Evolutionary conservation across 1,139 yeast species (phyloP).

Genomic region (Yamadazyma diospyri): DNA sequence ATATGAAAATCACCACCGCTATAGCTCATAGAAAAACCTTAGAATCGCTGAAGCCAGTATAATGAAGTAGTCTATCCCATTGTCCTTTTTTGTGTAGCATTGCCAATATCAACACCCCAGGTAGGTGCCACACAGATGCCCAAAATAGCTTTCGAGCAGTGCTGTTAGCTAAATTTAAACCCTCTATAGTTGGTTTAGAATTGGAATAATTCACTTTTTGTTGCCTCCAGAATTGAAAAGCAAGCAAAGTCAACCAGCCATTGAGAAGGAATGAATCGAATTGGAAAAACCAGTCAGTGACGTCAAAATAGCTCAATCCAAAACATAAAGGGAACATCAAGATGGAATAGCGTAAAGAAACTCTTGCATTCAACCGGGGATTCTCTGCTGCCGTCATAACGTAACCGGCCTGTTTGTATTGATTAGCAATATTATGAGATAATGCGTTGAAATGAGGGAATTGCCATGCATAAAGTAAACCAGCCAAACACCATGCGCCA

Average conservation of each 20-base stretch:
- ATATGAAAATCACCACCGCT: no score
- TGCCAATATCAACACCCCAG: conserved; percentile 83
- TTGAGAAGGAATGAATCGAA: conserved; percentile 79
- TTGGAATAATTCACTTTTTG: conserved; percentile 55
- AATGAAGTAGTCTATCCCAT: conserved; percentile 70
- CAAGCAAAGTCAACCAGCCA: conserved; percentile 79
- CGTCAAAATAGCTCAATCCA: conserved; percentile 72
- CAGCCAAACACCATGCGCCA: conserved; percentile 94
- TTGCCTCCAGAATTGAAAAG: conserved; percentile 81
- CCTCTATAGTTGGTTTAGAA: conserved; percentile 46
- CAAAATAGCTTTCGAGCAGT: conserved; percentile 86
- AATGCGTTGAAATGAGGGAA: conserved; percentile 96
- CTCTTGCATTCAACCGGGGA: conserved; percentile 89
- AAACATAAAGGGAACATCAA: conserved; percentile 91
- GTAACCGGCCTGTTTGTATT: conserved; percentile 89
- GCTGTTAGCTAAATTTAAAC: conserved; percentile 52
- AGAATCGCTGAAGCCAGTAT: conserved; percentile 18
- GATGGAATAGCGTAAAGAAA: conserved; percentile 82
- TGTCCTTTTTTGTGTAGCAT: conserved; percentile 94
- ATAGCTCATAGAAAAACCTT: conserved; percentile 4
- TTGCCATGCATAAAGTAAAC: conserved; percentile 93
- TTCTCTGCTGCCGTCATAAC: conserved; percentile 95
- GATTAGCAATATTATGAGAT: conserved; percentile 82
- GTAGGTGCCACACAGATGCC: conserved; percentile 94
- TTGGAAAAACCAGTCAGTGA: conserved; percentile 80